Evolutionary conservation across 495 filamentous ascomycete genomes (phyloP).

Genomic region (Parachaetomium inaequale): DNA sequence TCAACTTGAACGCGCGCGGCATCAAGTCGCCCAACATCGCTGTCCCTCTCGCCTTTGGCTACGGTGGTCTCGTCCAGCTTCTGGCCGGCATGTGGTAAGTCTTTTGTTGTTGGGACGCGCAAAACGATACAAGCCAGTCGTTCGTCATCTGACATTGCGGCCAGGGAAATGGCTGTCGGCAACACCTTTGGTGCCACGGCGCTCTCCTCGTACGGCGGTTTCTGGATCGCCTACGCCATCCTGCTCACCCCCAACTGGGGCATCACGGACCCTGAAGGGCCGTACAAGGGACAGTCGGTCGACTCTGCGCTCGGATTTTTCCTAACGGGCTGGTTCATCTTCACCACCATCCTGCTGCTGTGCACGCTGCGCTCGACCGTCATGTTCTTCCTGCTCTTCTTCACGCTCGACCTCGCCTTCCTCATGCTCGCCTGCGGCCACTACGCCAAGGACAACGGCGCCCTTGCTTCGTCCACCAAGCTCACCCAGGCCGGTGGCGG

Average conservation of each 20-base stretch:
- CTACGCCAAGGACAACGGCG: constrained; percentile 45
- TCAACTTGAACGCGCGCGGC: constrained; percentile 70
- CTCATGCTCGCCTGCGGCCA: constrained; percentile 78
- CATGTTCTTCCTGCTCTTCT: constrained; percentile 94
- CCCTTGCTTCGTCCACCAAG: constrained; percentile 21
- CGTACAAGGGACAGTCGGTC: constrained; percentile 40
- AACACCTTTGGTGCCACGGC: constrained; percentile 98
- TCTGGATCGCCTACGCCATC: constrained; percentile 92
- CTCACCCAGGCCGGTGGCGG: constrained; percentile 77
- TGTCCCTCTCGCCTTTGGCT: constrained; percentile 67
- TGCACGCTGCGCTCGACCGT: constrained; percentile 92
- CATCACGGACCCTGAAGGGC: constrained; percentile 56
- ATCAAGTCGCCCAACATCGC: constrained; percentile 63
- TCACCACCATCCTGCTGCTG: constrained; percentile 82
- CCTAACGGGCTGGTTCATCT: constrained; percentile 96
- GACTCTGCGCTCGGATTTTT: constrained; percentile 76
- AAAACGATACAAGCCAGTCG: background rate
- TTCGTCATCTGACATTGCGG: constrained; percentile 11
- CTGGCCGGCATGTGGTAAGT: constrained; percentile 97
- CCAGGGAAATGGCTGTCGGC: constrained; percentile 95
- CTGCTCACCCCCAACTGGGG: constrained; percentile 67
- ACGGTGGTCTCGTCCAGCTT: constrained; percentile 87
- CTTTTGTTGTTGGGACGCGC: background rate
- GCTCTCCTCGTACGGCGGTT: constrained; percentile 93
- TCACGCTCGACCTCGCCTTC: constrained; percentile 89